Percentiles rank a stretch among this genome's conserved stretches.
Evolutionary conservation across 2,329 filamentous ascomycete genomes (phyloP).

Genomic region (Shiraia bambusicola): DNA sequence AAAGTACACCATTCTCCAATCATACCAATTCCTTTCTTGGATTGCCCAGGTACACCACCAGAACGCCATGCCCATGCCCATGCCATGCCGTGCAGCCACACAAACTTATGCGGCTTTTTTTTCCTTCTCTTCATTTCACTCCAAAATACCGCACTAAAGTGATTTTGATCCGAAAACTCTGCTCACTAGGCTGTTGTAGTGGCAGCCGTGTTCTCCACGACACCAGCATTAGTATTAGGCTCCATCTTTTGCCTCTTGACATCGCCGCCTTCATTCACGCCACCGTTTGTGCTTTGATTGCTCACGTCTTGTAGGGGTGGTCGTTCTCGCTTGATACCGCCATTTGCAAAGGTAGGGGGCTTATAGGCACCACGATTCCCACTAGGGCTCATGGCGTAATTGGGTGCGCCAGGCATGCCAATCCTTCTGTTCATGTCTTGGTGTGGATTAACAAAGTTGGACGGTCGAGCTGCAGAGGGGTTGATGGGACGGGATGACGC

Average conservation of each 20-base stretch:
- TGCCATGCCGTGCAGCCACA: too few species aligned
- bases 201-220: conserved; percentile 22
- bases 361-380: conserved; percentile 50
- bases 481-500: conserved; percentile 12
- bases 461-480: conserved; percentile 16
- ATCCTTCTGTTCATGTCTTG: conserved; percentile 51
- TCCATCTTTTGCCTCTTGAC: conserved; percentile 47
- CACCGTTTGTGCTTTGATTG: conserved; percentile 39
- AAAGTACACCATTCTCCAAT: too few species aligned
- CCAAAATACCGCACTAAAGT: conserved; percentile 4
- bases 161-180: background rate
- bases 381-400: conserved; percentile 45
- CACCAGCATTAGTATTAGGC: conserved; percentile 3
- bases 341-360: conserved; percentile 42
- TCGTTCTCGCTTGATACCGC: conserved; percentile 34
- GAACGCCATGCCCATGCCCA: too few species aligned
- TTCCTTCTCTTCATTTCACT: background rate
- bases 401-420: conserved; percentile 49
- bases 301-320: conserved; percentile 50
- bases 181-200: conserved; percentile 3
- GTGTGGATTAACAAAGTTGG: conserved; percentile 53
- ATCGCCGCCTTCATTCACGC: conserved; percentile 19
- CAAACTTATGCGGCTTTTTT: background rate
- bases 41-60: too few species aligned
- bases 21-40: too few species aligned